Conservation (phyloP, 176 grass and related monocot genomes). For the Aechmea fasciata region DNA sequence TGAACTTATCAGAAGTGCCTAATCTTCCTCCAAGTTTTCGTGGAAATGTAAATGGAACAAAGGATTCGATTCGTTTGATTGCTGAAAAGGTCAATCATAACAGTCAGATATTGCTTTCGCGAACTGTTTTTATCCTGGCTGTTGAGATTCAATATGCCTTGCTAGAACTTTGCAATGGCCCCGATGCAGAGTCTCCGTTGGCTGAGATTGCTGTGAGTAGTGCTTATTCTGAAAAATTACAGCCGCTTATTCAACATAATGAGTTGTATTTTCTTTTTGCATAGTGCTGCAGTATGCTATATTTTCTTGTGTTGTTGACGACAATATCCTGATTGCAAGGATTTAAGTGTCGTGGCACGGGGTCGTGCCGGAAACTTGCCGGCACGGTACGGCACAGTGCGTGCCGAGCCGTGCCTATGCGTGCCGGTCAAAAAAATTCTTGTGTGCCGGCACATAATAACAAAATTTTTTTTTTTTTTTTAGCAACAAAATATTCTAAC, state of each 20-base stretch:
- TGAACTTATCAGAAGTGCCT: conserved; percentile 75
- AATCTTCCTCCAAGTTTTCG: conserved; percentile 90
- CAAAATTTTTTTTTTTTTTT: too few species aligned
- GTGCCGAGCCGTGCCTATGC: too few species aligned
- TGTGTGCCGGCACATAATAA: too few species aligned
- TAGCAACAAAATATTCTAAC: too few species aligned
- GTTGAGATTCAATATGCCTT: conserved; percentile 75
- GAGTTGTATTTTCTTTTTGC: not conserved
- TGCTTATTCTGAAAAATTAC: not conserved
- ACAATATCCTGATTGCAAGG: not conserved
- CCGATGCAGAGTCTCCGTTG: conserved; percentile 69
- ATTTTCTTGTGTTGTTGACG: not conserved
- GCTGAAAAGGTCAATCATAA: conserved; percentile 95
- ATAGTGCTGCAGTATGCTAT: not conserved
- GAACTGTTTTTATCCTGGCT: conserved; percentile 60
- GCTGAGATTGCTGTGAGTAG: conserved; percentile 77
- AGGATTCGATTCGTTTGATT: conserved; percentile 81
- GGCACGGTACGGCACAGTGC: too few species aligned
- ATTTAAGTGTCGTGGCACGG: too few species aligned
- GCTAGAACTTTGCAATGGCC: conserved; percentile 73
- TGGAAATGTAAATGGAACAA: conserved; percentile 59
- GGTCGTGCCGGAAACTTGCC: too few species aligned
- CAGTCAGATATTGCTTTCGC: conserved; percentile 58
- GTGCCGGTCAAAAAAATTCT: too few species aligned
- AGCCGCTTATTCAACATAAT: not conserved